A percentile compares a stretch with the other conserved stretches of the same genome.
Evolutionary conservation across 2,329 filamentous ascomycete species (phyloP).

Genomic region (Diplodia seriata): DNA sequence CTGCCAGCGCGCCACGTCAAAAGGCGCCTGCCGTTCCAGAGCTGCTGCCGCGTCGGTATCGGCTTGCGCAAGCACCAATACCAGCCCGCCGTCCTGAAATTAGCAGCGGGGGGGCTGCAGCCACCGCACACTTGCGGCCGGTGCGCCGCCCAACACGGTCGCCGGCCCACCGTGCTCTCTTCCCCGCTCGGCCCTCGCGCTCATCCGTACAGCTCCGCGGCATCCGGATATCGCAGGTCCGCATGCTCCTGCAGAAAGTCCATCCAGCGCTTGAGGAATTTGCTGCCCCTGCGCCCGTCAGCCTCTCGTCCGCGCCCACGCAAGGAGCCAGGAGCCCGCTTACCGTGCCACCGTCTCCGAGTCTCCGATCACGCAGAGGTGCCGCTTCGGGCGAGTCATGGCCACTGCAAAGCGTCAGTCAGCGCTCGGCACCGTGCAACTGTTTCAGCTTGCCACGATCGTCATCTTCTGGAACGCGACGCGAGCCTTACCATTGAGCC

Average conservation of each 20-base stretch:
- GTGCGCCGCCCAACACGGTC: slow-evolving; percentile 6
- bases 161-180: not conserved
- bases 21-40: slow-evolving; percentile 25
- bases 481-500: slow-evolving; percentile 78
- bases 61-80: slow-evolving; percentile 18
- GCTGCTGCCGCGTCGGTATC: not conserved
- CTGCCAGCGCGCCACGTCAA: slow-evolving; percentile 22
- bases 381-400: slow-evolving; percentile 93
- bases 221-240: slow-evolving; percentile 86
- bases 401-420: slow-evolving; percentile 67
- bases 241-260: slow-evolving; percentile 85
- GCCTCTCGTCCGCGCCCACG: slow-evolving; percentile 2
- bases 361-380: slow-evolving; percentile 89
- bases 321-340: slow-evolving; percentile 54
- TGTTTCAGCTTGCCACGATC: slow-evolving; percentile 26
- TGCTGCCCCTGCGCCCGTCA: slow-evolving; percentile 69
- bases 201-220: slow-evolving; percentile 53
- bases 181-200: not conserved
- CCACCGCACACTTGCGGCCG: slow-evolving; percentile 16
- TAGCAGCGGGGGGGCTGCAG: slow-evolving; percentile 27
- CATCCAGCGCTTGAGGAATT: slow-evolving; percentile 92
- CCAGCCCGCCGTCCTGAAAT: slow-evolving; percentile 22
- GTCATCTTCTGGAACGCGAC: slow-evolving; percentile 30
- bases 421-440: slow-evolving; percentile 21
- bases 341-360: slow-evolving; percentile 90